phyloP scores from a whole-genome alignment of 2,329 filamentous ascomycete genomes.

The Helicocarpus griseus region DNA sequence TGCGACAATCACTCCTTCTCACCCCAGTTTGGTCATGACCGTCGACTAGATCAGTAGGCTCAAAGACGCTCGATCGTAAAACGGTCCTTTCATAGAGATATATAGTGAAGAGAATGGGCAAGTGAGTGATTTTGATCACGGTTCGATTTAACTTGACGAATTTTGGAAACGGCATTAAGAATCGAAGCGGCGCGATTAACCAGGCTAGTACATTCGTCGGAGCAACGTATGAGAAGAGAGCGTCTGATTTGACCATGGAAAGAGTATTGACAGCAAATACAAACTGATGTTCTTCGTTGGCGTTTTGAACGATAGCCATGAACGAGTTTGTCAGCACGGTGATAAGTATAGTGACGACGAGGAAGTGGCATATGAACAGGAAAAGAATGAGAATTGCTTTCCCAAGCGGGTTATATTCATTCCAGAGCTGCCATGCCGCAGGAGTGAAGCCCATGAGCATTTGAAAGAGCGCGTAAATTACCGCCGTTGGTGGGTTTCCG shows the following conservation, averaged over 20 bases:
- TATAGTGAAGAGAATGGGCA: constrained; percentile 76
- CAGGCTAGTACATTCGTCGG: constrained; percentile 88
- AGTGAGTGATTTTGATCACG: constrained; percentile 83
- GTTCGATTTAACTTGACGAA: constrained; percentile 84
- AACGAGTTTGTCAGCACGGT: constrained; percentile 96
- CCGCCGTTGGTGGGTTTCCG: constrained; percentile 58
- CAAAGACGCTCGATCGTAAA: constrained; percentile 65
- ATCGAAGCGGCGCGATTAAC: constrained; percentile 75
- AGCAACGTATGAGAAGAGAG: constrained; percentile 85
- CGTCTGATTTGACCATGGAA: constrained; percentile 97
- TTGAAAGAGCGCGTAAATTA: constrained; percentile 89
- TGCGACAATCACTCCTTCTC: constrained; percentile 49
- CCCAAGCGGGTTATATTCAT: constrained; percentile 68
- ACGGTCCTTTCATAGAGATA: constrained; percentile 78
- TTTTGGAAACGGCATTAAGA: constrained; percentile 64
- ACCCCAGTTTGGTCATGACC: constrained; percentile 46
- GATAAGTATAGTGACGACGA: constrained; percentile 87
- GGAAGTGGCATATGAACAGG: constrained; percentile 88
- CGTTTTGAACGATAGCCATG: constrained; percentile 88
- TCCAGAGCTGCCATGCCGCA: constrained; percentile 85
- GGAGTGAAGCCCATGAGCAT: constrained; percentile 94
- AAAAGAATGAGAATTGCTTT: constrained; percentile 69
- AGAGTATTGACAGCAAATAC: constrained; percentile 95
- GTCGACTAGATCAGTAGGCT: constrained; percentile 79
- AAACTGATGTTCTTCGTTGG: constrained; percentile 84